These are phyloP conservation scores for Asclepias syriaca DNA, from an alignment of 257 asterid species.

Conservation along the genomic window DNA sequence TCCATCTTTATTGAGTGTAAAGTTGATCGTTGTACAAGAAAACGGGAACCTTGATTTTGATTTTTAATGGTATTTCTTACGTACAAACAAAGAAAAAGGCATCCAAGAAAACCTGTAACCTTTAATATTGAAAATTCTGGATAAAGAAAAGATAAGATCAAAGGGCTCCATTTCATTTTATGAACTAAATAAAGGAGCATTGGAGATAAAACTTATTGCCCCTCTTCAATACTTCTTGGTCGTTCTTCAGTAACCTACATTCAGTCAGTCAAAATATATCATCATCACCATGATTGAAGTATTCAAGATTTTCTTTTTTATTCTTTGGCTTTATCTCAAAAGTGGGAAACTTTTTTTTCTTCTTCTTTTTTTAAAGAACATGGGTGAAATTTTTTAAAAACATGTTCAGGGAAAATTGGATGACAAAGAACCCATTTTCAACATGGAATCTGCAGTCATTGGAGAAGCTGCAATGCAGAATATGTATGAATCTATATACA, in stretches of 20 bases:
- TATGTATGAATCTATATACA: not conserved
- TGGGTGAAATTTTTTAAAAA: too few species aligned
- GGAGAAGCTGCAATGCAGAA: not conserved
- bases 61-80: not conserved
- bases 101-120: not conserved
- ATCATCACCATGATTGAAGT: conserved; percentile 5
- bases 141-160: not conserved
- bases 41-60: not conserved
- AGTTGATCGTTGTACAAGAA: too few species aligned
- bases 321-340: too few species aligned
- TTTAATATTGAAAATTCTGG: not conserved
- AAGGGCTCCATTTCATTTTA: not conserved
- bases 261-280: conserved; percentile 1
- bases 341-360: too few species aligned
- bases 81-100: not conserved
- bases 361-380: too few species aligned
- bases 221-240: conserved; percentile 27
- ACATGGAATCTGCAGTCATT: too few species aligned
- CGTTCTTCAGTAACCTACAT: conserved; percentile 28
- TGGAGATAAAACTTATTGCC: conserved; percentile 6
- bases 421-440: too few species aligned
- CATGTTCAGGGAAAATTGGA: too few species aligned
- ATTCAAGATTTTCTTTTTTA: not conserved
- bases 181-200: not conserved
- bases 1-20: too few species aligned